A percentile compares a stretch with the other conserved stretches of the same genome.
Evolutionary conservation across 768 basidiomycete species (phyloP).

Genomic region (Sporobolomyces phaffii): DNA sequence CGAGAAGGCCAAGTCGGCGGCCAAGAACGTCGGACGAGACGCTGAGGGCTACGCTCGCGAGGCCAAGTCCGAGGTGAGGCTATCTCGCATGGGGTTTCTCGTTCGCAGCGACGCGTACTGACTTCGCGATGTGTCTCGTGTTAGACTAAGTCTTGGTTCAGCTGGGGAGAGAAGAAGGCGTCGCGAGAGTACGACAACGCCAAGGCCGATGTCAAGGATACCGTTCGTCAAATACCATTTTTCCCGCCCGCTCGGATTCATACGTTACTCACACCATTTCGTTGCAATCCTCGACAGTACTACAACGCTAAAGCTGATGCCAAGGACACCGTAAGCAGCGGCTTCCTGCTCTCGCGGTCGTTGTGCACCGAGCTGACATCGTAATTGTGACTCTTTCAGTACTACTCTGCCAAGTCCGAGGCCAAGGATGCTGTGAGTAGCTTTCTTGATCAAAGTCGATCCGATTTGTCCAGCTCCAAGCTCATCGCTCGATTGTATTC

Average conservation of each 20-base stretch:
- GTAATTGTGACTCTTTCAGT: no score
- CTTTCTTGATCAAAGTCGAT: no score
- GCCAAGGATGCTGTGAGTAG: conserved; percentile 3
- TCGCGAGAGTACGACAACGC: conserved; percentile 14
- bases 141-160: conserved; percentile 15
- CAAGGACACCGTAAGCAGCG: not conserved
- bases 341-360: not conserved
- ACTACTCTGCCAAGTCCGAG: conserved; percentile 2
- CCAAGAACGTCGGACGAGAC: conserved; percentile 8
- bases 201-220: conserved; percentile 2
- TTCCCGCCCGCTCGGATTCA: not conserved
- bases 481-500: no score
- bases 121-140: no score
- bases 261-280: not conserved
- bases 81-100: no score
- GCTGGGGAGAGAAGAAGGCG: conserved; percentile 26
- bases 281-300: no score
- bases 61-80: conserved; percentile 19
- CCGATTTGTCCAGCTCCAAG: no score
- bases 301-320: not conserved
- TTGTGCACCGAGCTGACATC: not conserved
- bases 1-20: not conserved
- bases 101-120: not conserved
- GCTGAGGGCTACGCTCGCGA: conserved; percentile 2
- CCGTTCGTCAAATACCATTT: conserved; percentile 9